Evolutionary conservation across 805 yeast species (phyloP), one percentile per base, ranked within the genome.

Genomic region (Saturnispora sanitii): DNA sequence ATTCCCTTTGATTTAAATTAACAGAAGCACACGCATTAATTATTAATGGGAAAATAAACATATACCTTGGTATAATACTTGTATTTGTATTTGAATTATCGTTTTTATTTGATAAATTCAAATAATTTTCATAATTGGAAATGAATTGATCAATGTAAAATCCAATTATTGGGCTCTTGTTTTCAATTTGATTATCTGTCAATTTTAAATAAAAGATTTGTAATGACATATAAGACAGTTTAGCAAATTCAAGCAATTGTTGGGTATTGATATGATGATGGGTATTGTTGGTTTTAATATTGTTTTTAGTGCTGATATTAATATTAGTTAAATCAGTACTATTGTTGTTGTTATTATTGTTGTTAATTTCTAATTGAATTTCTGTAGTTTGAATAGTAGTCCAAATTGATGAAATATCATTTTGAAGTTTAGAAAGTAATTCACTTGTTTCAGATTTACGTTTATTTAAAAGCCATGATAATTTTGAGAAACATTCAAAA

Each of bases 401-500:
- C 57, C 58, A 57, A 13, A 54, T 49, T 3, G 55, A 38, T 9
- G 60, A 49, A 48, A 58, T 52, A 25, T 49, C 51, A 28, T 37
- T 34, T 37, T 54, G 52, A 11, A 57, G 44, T 6, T 43, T 41
- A 15, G 44, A 45, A 23, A 17, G 41, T 39, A 8, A 22, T 28
- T 9, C 23, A 18, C 7, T 37, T 48, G 8, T 49, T 29, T 6
- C 45, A 25, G 27, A 30, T 25, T 28, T 23, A 29, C 43, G 6
- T 18, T 41, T 43, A 22, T 52, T 37, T n/a, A 63, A 48, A 13
- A 67, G 44, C 64, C 65, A 67, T 1, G 62, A 49, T 11, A 65
- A 49, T 43, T 68, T 68, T 20, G 67, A 61, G 11, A 60, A 31
- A 28, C 61, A 50, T 37, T 66, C 70, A 42, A 62, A 60, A 25